Base-by-base conservation (phyloP, 805 yeast genomes). In the Saccharomycopsis guyanensis region DNA sequence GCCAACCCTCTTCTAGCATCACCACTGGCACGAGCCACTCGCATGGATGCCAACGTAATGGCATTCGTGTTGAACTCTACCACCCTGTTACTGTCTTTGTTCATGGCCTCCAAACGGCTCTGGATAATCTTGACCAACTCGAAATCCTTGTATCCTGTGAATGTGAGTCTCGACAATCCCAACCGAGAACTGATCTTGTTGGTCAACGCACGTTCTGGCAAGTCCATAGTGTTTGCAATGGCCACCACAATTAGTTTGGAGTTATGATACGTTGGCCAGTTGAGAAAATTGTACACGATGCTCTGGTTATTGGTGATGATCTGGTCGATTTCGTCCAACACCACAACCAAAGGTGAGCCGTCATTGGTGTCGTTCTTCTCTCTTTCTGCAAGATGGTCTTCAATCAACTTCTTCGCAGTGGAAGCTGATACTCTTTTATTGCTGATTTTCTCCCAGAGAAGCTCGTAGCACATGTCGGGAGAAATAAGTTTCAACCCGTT, bases 211-310 rank as follows among this genome's bases (percentile, higher is more conserved):
- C 96, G 70, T 60, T 93, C 98, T 0, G 98, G 97, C 40, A 93
- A 66, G 66, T 93, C 97, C 96, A 93, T 88, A 0, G 97, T 89
- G 61, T 93, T 93, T 3, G 97, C 97, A 25, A 93, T 88, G 0
- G 97, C 97, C 36, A 93, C 71, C 2, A 93, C 94, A 42, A 93
- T 77, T 42, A 93, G 68, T 56, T 81, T 81, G 3, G 97, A 88
- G 53, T 78, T 69, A 10, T 75, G 68, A 57, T 86, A 79, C 0
- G 95, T 79, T 3, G 98, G 96, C 99, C 99, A 93, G 64, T 93
- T 93, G 71, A 93, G 88, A 59, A 93, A 87, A 61, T 93, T 93
- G 66, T 93, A 93, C 82, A 91, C 81, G 31, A 91, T 89, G 38
- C 79, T 77, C 59, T 87, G 96, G 48, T 79, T 80, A 45, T 76